These are phyloP conservation scores for Mortierella claussenii DNA, from an alignment of 192 early-diverging fungal species.

Conservation along the genomic window DNA sequence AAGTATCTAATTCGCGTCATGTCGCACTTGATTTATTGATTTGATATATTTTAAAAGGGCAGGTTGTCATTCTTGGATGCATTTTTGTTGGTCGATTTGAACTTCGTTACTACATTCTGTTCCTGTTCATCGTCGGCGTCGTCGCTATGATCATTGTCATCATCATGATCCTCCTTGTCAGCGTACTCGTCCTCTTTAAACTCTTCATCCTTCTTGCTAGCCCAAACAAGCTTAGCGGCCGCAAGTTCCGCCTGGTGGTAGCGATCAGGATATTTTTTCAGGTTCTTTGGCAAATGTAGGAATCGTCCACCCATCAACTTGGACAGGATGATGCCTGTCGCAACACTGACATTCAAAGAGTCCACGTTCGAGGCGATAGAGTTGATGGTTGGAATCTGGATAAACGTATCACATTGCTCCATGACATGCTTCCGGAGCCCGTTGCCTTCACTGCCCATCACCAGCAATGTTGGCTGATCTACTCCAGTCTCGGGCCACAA, in stretches of 20 bases:
- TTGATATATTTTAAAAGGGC: too few species aligned
- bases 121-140: constrained; percentile 13
- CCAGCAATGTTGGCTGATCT: constrained; percentile 59
- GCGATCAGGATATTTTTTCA: constrained; percentile 30
- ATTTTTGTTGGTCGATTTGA: too few species aligned
- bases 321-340: constrained; percentile 51
- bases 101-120: too few species aligned
- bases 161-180: constrained; percentile 1
- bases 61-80: too few species aligned
- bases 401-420: constrained; percentile 64
- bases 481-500: constrained; percentile 37
- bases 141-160: constrained; percentile 12
- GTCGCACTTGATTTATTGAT: too few species aligned
- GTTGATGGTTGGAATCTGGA: constrained; percentile 58
- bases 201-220: not conserved
- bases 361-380: constrained; percentile 34
- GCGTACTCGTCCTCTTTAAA: constrained; percentile 10
- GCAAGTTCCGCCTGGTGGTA: too few species aligned
- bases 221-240: too few species aligned
- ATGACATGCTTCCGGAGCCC: constrained; percentile 69
- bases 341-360: constrained; percentile 60
- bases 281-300: constrained; percentile 31
- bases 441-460: constrained; percentile 75
- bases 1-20: too few species aligned
- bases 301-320: constrained; percentile 53